These are phyloP conservation scores for Pseudogymnoascus destructans DNA, from an alignment of 2,329 filamentous ascomycete genomes.

Conservation along the genomic window DNA sequence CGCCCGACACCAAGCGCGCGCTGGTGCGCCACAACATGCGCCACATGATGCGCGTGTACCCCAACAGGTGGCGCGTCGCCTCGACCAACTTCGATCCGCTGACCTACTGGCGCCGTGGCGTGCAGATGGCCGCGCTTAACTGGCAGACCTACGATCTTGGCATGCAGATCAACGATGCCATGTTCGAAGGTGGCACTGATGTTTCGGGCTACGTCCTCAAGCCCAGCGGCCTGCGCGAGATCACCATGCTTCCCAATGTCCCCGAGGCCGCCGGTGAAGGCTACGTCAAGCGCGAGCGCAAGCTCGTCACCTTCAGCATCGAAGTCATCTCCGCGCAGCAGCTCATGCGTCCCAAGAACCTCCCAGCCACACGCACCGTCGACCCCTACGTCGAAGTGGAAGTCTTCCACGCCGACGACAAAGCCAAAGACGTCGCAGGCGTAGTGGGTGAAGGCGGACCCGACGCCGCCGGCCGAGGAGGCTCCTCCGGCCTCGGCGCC, in stretches of 20 bases:
- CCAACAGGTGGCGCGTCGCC: conserved; percentile 63
- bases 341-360: conserved; percentile 66
- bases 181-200: conserved; percentile 86
- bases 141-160: conserved; percentile 97
- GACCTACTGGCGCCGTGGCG: conserved; percentile 84
- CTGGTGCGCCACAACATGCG: conserved; percentile 84
- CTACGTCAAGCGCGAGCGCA: conserved; percentile 58
- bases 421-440: conserved; percentile 72
- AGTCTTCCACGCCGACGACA: conserved; percentile 87
- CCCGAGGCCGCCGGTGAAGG: conserved; percentile 37
- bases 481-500: conserved; percentile 52
- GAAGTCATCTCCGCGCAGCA: conserved; percentile 90
- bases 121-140: conserved; percentile 95
- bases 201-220: conserved; percentile 88
- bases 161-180: conserved; percentile 93
- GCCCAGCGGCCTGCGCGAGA: conserved; percentile 68
- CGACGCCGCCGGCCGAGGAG: conserved; percentile 49
- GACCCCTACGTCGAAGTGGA: conserved; percentile 94
- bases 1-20: conserved; percentile 60
- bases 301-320: conserved; percentile 72
- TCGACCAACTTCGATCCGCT: conserved; percentile 94
- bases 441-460: conserved; percentile 48
- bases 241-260: conserved; percentile 43
- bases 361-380: conserved; percentile 61
- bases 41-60: conserved; percentile 89